Percentiles rank a stretch among this genome's conserved stretches.
Evolutionary conservation across 2,329 filamentous ascomycete species (phyloP).

Genomic region (Aspergillus novofumigatus): DNA sequence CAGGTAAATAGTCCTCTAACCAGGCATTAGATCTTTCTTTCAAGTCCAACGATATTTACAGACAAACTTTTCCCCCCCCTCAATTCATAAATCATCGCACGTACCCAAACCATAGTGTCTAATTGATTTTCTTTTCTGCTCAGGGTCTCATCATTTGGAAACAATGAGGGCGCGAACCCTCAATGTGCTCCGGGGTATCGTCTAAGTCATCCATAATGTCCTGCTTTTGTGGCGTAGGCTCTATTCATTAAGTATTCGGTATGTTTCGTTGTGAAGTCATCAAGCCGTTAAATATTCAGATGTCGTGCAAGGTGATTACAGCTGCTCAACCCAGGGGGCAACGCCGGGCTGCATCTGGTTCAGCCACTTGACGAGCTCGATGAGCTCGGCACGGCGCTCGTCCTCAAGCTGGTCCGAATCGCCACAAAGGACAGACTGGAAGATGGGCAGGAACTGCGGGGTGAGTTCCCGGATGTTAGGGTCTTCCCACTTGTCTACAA

Average conservation of each 20-base stretch:
- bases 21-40: not conserved
- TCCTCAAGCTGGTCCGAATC: conserved; percentile 46
- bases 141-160: conserved; percentile 1
- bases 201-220: conserved; percentile 25
- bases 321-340: conserved; percentile 38
- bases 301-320: conserved; percentile 17
- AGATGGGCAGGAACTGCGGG: conserved; percentile 44
- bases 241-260: conserved; percentile 26
- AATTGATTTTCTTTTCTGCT: not conserved
- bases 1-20: not conserved
- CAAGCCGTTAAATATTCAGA: conserved; percentile 10
- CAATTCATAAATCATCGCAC: not conserved
- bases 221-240: conserved; percentile 20
- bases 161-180: not conserved
- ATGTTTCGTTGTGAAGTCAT: conserved; percentile 12
- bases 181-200: conserved; percentile 24
- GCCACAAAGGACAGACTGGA: conserved; percentile 44
- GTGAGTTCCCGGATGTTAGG: conserved; percentile 44
- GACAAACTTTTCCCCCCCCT: not conserved
- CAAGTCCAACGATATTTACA: not conserved
- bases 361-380: conserved; percentile 47
- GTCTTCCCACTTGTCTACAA: conserved; percentile 45
- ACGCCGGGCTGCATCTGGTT: conserved; percentile 42
- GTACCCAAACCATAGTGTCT: conserved; percentile 1
- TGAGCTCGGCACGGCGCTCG: conserved; percentile 43